Conservation (phyloP, 495 filamentous ascomycete genomes). For the Xylaria acuta region DNA sequence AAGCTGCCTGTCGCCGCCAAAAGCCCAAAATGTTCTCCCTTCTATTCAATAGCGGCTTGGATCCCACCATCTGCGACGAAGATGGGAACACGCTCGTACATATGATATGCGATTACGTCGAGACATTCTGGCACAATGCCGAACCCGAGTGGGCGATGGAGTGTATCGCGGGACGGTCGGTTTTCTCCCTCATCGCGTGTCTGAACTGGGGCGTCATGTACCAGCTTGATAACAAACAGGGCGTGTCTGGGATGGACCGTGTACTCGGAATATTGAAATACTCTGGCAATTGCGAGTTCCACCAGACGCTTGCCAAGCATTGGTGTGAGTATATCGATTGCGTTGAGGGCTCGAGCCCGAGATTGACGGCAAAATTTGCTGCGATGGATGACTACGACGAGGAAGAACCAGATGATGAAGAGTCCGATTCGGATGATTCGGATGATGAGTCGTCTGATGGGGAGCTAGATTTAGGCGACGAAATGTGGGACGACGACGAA, state of each 20-base stretch:
- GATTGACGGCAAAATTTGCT: background rate
- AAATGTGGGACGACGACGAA: background rate
- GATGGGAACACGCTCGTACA: constrained; percentile 28
- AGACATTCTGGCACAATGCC: constrained; percentile 6
- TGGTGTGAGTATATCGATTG: background rate
- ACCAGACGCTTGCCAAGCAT: constrained; percentile 12
- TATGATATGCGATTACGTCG: constrained; percentile 30
- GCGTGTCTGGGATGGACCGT: constrained; percentile 25
- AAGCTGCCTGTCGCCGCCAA: constrained; percentile 28
- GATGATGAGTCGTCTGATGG: background rate
- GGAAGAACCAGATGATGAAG: background rate
- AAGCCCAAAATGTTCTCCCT: constrained; percentile 25
- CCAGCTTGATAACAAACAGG: constrained; percentile 17
- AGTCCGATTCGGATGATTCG: background rate
- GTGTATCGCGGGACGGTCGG: constrained; percentile 11
- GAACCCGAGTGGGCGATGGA: constrained; percentile 16
- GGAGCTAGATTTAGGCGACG: background rate
- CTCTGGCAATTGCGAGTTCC: constrained; percentile 26
- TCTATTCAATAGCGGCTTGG: constrained; percentile 18
- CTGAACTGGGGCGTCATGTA: background rate
- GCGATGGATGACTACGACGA: background rate
- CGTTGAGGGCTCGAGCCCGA: background rate
- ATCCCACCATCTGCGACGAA: constrained; percentile 14
- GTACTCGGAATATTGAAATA: constrained; percentile 28
- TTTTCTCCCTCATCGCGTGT: constrained; percentile 7